phyloP scores from a whole-genome alignment of 75 land plant species.

The Chamaecyparis obtusa region DNA sequence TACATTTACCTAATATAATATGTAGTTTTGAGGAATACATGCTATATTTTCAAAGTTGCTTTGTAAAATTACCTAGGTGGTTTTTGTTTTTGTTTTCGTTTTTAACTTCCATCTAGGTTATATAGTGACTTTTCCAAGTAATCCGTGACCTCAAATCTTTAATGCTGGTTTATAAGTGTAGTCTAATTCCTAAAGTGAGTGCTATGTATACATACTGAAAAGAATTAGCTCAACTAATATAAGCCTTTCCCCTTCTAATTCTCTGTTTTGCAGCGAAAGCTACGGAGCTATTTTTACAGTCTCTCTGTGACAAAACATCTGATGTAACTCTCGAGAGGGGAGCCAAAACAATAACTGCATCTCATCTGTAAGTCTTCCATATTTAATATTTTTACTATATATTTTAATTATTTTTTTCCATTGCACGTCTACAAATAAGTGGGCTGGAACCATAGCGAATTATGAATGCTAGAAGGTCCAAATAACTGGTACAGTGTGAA shows the following conservation, averaged over 20 bases:
- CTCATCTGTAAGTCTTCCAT: constrained; percentile 72
- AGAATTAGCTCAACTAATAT: background rate
- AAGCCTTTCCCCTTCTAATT: background rate
- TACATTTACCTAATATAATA: background rate
- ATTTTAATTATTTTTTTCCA: background rate
- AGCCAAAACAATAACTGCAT: constrained; percentile 79
- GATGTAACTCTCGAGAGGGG: constrained; percentile 80
- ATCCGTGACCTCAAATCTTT: background rate
- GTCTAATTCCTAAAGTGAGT: background rate
- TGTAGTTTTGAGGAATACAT: background rate
- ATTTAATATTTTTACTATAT: background rate
- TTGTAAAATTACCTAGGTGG: background rate
- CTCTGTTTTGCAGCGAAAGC: constrained; percentile 76
- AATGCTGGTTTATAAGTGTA: background rate
- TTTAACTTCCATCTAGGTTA: background rate
- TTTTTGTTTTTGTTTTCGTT: background rate
- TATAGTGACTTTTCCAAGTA: background rate
- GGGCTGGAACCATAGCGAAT: background rate
- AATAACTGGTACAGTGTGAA: background rate
- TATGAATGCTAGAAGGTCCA: background rate
- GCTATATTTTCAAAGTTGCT: background rate
- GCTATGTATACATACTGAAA: background rate
- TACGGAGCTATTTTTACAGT: constrained; percentile 87
- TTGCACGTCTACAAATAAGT: background rate
- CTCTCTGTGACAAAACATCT: constrained; percentile 78